These are phyloP conservation scores for Sugiyamaella pinicola DNA, from an alignment of 1,139 yeast species.

Conservation along the genomic window DNA sequence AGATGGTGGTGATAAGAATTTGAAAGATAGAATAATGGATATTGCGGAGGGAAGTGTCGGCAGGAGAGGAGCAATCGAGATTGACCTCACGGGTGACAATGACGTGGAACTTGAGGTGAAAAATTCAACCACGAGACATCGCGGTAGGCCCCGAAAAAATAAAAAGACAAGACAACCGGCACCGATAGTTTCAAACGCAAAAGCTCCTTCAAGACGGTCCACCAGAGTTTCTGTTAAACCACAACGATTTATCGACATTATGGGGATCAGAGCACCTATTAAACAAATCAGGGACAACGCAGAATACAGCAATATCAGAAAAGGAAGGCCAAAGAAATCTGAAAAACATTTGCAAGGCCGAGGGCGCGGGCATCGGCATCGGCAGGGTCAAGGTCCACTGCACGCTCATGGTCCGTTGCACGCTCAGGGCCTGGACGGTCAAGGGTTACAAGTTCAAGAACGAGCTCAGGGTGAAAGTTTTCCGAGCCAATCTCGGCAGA, in stretches of 20 bases:
- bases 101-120: not conserved
- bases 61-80: not conserved
- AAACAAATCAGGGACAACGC: not conserved
- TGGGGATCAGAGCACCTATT: not conserved
- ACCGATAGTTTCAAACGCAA: not conserved
- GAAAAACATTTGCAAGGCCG: not conserved
- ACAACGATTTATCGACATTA: conserved; percentile 3
- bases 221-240: conserved; percentile 1
- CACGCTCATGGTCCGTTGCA: no score
- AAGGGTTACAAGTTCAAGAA: not conserved
- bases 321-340: not conserved
- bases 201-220: conserved; percentile 1
- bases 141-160: not conserved
- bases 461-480: no score
- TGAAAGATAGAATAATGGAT: not conserved
- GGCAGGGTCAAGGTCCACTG: no score
- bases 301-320: not conserved
- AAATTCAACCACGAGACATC: not conserved
- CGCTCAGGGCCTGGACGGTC: no score
- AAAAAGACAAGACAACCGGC: not conserved
- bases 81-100: not conserved
- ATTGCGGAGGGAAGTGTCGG: not conserved
- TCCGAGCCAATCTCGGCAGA: no score
- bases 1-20: not conserved
- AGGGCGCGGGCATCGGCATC: not conserved